Percentiles rank a stretch among this genome's conserved stretches.
Evolutionary conservation across 371 early-diverging fungal genomes (phyloP).

Genomic region (Nematocida sp.): DNA sequence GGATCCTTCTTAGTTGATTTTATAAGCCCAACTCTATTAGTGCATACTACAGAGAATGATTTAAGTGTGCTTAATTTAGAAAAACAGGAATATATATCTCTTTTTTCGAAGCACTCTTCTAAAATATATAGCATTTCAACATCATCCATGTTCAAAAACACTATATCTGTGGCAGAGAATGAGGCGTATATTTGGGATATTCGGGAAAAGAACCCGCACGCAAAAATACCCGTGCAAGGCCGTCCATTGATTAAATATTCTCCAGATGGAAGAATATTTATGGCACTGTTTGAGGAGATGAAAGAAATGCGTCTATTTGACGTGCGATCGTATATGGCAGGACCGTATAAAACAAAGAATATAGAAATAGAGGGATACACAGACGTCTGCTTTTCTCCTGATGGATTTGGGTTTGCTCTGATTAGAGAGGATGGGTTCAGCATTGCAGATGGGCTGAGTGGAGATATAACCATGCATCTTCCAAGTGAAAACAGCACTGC

Average conservation of each 20-base stretch:
- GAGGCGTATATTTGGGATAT: conserved; percentile 42
- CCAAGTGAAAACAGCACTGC: not conserved
- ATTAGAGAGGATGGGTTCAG: not conserved
- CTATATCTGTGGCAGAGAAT: not conserved
- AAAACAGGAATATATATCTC: not conserved
- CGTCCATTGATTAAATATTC: conserved; percentile 13
- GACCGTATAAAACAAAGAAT: conserved; percentile 50
- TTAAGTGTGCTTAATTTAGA: conserved; percentile 23
- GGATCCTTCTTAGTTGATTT: conserved; percentile 3
- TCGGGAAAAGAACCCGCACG: conserved; percentile 28
- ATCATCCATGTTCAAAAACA: conserved; percentile 1
- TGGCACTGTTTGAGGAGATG: conserved; percentile 33
- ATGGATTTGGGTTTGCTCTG: conserved; percentile 21
- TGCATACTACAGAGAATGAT: not conserved
- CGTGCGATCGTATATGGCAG: conserved; percentile 39
- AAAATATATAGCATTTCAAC: conserved; percentile 37
- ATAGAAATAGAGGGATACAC: not conserved
- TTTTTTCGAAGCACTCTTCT: conserved; percentile 4
- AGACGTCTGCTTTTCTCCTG: conserved; percentile 17
- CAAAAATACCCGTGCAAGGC: conserved; percentile 18
- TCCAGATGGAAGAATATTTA: conserved; percentile 33
- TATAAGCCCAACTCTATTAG: not conserved
- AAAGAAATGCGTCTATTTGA: conserved; percentile 52
- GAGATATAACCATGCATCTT: conserved; percentile 1
- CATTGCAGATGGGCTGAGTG: conserved; percentile 24